phyloP scores from a whole-genome alignment of 805 yeast genomes.

The Pichia rugopelliculosa region DNA sequence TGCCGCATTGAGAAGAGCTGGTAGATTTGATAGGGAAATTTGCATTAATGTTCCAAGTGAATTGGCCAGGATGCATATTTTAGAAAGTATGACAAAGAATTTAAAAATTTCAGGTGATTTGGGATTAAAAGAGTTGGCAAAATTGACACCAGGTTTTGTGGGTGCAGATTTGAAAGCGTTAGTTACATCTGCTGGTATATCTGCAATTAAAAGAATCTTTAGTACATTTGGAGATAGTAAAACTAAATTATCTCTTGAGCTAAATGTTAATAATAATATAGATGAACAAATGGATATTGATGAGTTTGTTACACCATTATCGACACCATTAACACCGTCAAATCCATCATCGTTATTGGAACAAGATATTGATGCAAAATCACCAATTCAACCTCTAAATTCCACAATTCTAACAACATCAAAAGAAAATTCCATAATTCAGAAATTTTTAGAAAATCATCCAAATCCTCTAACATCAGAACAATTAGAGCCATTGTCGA shows the following conservation, averaged over 20 bases:
- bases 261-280: slow-evolving; percentile 7
- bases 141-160: slow-evolving; percentile 93
- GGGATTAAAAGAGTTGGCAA: slow-evolving; percentile 69
- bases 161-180: slow-evolving; percentile 96
- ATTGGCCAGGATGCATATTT: slow-evolving; percentile 64
- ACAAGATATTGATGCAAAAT: neutral
- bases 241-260: slow-evolving; percentile 27
- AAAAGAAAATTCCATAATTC: slow-evolving; percentile 47
- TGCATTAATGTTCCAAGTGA: slow-evolving; percentile 94
- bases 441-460: slow-evolving; percentile 60
- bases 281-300: slow-evolving; percentile 2
- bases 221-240: slow-evolving; percentile 39
- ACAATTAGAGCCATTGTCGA: slow-evolving; percentile 69
- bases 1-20: slow-evolving; percentile 92
- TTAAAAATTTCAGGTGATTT: slow-evolving; percentile 65
- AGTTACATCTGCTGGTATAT: slow-evolving; percentile 90
- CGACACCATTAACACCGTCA: slow-evolving; percentile 6
- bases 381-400: neutral
- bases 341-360: neutral
- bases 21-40: slow-evolving; percentile 92
- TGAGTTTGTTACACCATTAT: slow-evolving; percentile 4
- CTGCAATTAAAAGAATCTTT: slow-evolving; percentile 89
- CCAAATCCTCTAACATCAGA: slow-evolving; percentile 73
- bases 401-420: too few species aligned
- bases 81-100: slow-evolving; percentile 61